Conservation (phyloP, 31 red algal genomes). For the Porphyra umbilicalis region DNA sequence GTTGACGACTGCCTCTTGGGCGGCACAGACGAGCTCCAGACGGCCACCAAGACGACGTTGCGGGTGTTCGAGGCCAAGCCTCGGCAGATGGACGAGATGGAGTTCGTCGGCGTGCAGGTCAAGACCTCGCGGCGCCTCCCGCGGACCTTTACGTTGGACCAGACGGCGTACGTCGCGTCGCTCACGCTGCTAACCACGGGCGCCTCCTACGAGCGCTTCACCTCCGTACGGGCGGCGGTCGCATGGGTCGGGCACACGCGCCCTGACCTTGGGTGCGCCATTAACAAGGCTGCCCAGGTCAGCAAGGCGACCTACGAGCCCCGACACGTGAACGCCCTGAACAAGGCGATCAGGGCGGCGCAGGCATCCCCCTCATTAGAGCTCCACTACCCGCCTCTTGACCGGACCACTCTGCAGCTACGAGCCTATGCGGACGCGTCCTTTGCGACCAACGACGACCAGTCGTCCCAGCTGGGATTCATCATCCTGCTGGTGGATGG, state of each 20-base stretch:
- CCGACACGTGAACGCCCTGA: neutral
- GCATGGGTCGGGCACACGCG: slow-evolving; percentile 3
- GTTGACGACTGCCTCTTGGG: slow-evolving; percentile 1
- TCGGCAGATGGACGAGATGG: neutral
- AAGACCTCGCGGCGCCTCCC: no score
- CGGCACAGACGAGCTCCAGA: neutral
- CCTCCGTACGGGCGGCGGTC: no score
- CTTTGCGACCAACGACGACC: no score
- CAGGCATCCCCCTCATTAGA: neutral
- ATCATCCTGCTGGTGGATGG: neutral
- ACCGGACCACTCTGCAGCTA: no score
- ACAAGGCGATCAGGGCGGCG: neutral
- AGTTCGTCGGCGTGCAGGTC: neutral
- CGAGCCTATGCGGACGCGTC: no score
- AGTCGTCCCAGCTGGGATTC: neutral
- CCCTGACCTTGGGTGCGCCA: neutral
- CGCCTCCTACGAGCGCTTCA: neutral
- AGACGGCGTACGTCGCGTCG: no score
- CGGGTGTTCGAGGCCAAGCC: no score
- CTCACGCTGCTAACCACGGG: no score
- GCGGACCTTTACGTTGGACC: no score
- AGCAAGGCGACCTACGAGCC: neutral
- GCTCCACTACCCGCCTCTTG: no score
- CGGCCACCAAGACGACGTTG: neutral
- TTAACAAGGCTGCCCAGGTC: no score